Base-by-base conservation (phyloP, 192 early-diverging fungal genomes). In the Obelidium mucronatum region DNA sequence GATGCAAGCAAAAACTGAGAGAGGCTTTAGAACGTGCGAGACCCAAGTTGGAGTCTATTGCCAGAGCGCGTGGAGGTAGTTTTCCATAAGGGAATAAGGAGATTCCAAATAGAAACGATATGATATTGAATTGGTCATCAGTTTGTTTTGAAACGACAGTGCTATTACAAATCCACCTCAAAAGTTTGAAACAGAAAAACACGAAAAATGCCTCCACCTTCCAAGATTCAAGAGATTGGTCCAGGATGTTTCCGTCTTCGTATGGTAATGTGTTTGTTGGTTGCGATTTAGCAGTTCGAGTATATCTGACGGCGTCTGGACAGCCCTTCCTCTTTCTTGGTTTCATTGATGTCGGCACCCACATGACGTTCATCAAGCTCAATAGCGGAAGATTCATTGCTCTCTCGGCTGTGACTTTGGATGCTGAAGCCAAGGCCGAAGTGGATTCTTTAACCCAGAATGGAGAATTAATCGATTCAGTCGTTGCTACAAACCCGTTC, bases 401-500 rank as follows among this genome's bases (percentile, higher is more conserved):
- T 55, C 40, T 77, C n/a, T 61, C 58, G 11, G 31, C 75, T 15
- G 75, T 77, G 26, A 13, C 55, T 15, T 67, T 77, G 34, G 39
- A 52, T 37, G 53, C 66, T 30, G 35, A 64, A 39, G 54, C 59
- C 1, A 77, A 67, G 42, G n/a, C n/a, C 8, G 68, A 77, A 58
- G 40, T 77, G 6, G 51, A 73, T 33, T 22, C 30, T 13, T 35
- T 77, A 67, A 77, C 75, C 11, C 34, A 65, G 13, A 56, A 56
- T 33, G 75, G 75, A 22, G 28, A 54, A 33, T 51, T 77, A 28
- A 77, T 77, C 36, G 75, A 77, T 26, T 67, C 75, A 17, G 36
- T 77, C 22, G 36, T 77, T n/a, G 75, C 48, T 17, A 77, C 75
- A 8, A 61, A 77, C 52, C 75, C 75, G 17, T 77, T 70, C 67